Base-by-base conservation (phyloP, 345 rosid genomes). In the Balakata baccata region DNA sequence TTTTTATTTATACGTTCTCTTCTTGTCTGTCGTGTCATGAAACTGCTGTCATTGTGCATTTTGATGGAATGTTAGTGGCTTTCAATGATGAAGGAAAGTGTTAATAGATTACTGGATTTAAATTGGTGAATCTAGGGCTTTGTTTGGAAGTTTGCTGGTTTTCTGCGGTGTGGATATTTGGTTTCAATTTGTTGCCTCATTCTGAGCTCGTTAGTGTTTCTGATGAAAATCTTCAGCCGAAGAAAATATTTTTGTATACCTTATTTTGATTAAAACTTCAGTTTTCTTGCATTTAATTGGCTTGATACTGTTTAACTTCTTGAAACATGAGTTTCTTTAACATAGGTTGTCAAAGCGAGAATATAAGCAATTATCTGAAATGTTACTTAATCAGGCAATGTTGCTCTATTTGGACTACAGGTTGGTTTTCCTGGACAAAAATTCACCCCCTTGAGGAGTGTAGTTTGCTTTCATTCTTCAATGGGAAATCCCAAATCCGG, bases 341-440 rank as follows among this genome's bases (percentile, higher is more conserved):
- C 45, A 41, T 34, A 47, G 29, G 37, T 49, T 69, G 49, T 61
- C 34, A 20, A 61, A 72, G 13, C 22, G 45, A 71, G 43, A 7
- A 6, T 10, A n/a, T 16, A 18, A 49, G 60, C 17, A 72, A 72
- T 61, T 29, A 7, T 51, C 16, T 16, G 59, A 49, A 22, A 47
- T n/a, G 38, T 49, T 23, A 47, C 59, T 29, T 52, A 25, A 68
- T 68, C 7, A 52, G 38, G 39, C 22, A 0, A 34, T 25, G 20
- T 61, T 53, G 29, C 52, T 66, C 20, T 70, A 39, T 64, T 49
- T 67, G 63, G 8, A 18, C 74, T 67, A 60, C 84, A 96, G 97
- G 99, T 77, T 96, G 99, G 99, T 93, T 93, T 85, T 90, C 97
- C 73, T 96, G 99, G 99, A 83, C 85, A 64, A 87, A 86, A 56